Percentiles rank a stretch among this genome's conserved stretches.
Conservation (phyloP, 192 early-diverging fungal species). For the Backusella macrospora region DNA sequence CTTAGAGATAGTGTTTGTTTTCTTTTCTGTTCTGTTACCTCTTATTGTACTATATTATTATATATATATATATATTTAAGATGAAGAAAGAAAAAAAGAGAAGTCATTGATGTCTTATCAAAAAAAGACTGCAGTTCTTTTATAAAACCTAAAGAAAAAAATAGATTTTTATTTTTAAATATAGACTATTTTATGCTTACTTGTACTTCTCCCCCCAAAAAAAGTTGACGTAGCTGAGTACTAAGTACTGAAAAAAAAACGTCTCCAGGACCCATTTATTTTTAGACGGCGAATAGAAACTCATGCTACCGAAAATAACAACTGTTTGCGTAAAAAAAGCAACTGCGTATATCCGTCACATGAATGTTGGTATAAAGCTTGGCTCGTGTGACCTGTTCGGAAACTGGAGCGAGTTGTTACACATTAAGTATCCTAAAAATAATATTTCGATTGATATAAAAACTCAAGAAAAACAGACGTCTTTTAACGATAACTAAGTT, state of each 20-base stretch:
- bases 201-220: background rate
- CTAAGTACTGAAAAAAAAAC: background rate
- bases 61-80: too few species aligned
- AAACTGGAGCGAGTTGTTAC: constrained; percentile 8
- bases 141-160: constrained; percentile 5
- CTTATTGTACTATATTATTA: background rate
- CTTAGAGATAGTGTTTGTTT: background rate
- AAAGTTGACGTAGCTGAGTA: constrained; percentile 6
- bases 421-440: constrained; percentile 9
- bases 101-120: background rate
- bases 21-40: background rate
- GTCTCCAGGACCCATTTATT: constrained; percentile 1
- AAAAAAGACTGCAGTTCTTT: background rate
- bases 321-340: constrained; percentile 9
- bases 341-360: constrained; percentile 19
- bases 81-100: background rate
- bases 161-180: background rate
- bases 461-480: background rate
- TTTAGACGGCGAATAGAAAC: constrained; percentile 20
- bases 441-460: background rate
- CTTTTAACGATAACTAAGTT: background rate
- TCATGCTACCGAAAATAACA: background rate
- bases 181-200: background rate
- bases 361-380: constrained; percentile 13
- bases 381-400: background rate